Base-by-base conservation (phyloP, 495 filamentous ascomycete genomes). In the Daldinia grandis region DNA sequence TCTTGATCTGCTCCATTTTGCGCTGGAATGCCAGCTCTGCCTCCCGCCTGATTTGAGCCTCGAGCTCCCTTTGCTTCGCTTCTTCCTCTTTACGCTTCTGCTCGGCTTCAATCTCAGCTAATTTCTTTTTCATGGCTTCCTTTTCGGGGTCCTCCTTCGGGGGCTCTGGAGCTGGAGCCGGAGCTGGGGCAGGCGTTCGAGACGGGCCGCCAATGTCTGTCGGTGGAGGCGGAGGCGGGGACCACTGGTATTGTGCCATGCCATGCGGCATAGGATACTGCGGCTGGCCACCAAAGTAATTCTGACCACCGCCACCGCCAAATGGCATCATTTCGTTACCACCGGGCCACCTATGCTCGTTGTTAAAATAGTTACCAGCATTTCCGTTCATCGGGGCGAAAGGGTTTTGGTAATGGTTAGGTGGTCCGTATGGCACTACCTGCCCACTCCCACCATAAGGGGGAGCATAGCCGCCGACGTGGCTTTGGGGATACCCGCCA, bases 281-380 rank as follows among this genome's bases (percentile, higher is more conserved):
- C 7, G 69, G 72, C 19, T 69, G 74, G n/a, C 66, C 62, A 44
- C 66, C 62, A 42, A 72, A 79, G 55, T 72, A 79, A 21, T 64
- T 69, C 19, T 69, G 64, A 31, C 59, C 74, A 12, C 58, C 40
- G 5, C 78, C 76, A 35, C 53, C 71, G 25, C 71, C 73, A 65
- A 84, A 85, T 2, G 81, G 81, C 76, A 83, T 83, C 82, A 85
- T 79, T 51, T 83, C 81, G 64, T 81, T 80, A 25, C 69, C 70
- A 27, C 68, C 70, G 15, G 69, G 75, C 30, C 76, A 67, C 31
- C 73, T 77, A 12, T 70, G 78, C 4, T 78, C 76, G 10, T 55
- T 54, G 12, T 72, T 76, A 54, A 78, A 83, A 67, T 77, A 83
- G 33, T 79, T 78, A 25, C 77, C 76, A 10, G 64, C 64, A 57